These are phyloP conservation scores for Boletellus ananiceps DNA, from an alignment of 768 basidiomycete genomes.

Conservation along the genomic window DNA sequence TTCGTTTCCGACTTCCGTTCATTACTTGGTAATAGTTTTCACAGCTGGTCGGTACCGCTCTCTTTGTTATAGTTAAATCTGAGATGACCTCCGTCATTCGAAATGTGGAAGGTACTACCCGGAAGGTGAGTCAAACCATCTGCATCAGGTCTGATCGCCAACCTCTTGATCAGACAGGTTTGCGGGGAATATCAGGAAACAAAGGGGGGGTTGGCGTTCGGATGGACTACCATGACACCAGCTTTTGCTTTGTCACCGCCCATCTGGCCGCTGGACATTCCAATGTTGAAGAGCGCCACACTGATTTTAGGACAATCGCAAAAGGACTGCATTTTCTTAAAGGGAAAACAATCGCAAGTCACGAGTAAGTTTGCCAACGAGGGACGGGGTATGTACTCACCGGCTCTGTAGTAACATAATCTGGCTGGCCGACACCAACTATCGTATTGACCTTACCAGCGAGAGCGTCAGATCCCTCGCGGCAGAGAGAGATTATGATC, in stretches of 20 bases:
- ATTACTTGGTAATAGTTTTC: constrained; percentile 1
- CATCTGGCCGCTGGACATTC: constrained; percentile 95
- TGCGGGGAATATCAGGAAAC: constrained; percentile 93
- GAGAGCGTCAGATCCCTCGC: constrained; percentile 69
- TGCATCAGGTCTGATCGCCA: background rate
- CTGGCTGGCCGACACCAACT: constrained; percentile 95
- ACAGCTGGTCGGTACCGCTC: constrained; percentile 91
- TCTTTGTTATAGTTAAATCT: constrained; percentile 79
- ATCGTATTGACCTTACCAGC: constrained; percentile 86
- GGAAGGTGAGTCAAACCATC: constrained; percentile 58
- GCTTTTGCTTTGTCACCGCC: constrained; percentile 92
- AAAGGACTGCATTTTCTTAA: constrained; percentile 81
- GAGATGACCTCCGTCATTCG: constrained; percentile 75
- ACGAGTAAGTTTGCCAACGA: constrained; percentile 61
- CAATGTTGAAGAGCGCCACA: constrained; percentile 86
- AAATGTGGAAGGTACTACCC: constrained; percentile 86
- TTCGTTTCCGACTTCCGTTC: background rate
- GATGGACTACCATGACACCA: constrained; percentile 85
- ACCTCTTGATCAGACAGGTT: constrained; percentile 57
- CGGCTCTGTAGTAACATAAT: constrained; percentile 67
- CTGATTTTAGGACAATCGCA: constrained; percentile 86
- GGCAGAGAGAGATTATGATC: constrained; percentile 60
- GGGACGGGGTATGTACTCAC: constrained; percentile 5
- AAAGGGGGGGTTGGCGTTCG: constrained; percentile 96
- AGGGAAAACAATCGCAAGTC: constrained; percentile 83